Evolutionary conservation across 2,329 filamentous ascomycete species (phyloP).

Genomic region (Aspergillus quadricinctus): DNA sequence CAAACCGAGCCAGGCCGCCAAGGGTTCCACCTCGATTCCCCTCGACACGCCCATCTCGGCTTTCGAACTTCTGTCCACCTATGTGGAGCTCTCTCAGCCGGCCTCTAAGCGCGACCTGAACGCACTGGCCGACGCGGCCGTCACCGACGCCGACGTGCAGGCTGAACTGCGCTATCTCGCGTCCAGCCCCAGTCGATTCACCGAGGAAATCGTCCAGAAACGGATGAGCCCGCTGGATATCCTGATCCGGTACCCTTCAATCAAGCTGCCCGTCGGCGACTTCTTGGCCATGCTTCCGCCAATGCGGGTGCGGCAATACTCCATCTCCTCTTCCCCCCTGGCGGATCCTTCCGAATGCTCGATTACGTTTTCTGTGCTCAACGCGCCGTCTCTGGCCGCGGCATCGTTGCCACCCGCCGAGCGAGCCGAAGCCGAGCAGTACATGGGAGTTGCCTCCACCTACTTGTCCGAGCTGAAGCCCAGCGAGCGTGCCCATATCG

Average conservation of each 20-base stretch:
- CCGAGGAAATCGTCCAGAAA: conserved; percentile 50
- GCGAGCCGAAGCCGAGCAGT: conserved; percentile 40
- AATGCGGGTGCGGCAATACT: conserved; percentile 75
- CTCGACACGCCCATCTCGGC: conserved; percentile 56
- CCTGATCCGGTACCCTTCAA: conserved; percentile 58
- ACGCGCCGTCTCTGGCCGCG: conserved; percentile 46
- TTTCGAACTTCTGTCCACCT: conserved; percentile 61
- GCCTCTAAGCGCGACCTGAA: conserved; percentile 62
- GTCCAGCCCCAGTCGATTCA: conserved; percentile 37
- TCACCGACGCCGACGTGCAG: conserved; percentile 47
- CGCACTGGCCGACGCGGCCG: conserved; percentile 43
- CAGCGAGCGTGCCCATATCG: conserved; percentile 30
- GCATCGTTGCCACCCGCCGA: conserved; percentile 34
- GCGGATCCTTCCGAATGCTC: conserved; percentile 54
- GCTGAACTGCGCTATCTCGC: conserved; percentile 29
- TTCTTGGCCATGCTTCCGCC: conserved; percentile 71
- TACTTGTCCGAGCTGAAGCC: conserved; percentile 51
- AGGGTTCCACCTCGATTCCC: conserved; percentile 41
- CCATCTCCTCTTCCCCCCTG: conserved; percentile 70
- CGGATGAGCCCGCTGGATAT: conserved; percentile 59
- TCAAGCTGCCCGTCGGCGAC: conserved; percentile 59
- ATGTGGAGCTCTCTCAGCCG: conserved; percentile 69
- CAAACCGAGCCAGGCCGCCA: conserved; percentile 46
- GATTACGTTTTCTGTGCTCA: conserved; percentile 65
- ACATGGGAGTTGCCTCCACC: conserved; percentile 58